Base-by-base conservation (phyloP, 202 grass and related monocot species). In the Schoenoplectus tabernaemontani region DNA sequence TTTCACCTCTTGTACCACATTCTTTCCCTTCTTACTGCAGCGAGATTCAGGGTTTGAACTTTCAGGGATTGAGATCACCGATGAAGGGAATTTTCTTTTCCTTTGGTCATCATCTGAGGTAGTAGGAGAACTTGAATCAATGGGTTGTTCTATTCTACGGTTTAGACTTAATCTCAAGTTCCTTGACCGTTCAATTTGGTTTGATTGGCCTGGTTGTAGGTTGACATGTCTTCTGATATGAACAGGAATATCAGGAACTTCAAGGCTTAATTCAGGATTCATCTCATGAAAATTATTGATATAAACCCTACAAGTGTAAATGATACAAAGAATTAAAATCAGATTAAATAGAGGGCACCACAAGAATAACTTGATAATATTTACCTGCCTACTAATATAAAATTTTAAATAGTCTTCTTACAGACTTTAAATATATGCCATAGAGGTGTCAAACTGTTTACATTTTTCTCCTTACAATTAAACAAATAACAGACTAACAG, bases 161-260 rank as follows among this genome's bases (percentile, higher is more conserved):
- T 37, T 17, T 51, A 83, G 46, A 64, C 28, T 76, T 69, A 76
- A 59, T 82, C 79, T 74, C 37, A 67, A 30, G 51, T 36, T 36
- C 62, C 67, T 78, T 34, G 71, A 79, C 39, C 64, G 30, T 36
- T 15, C 60, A 81, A 78, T 67, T 85, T 61, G 47, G 80, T 59
- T 60, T 39, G 77, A 60, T 57, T 42, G 76, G 81, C 68, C 59
- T 47, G n/a, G 85, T 64, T 77, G 79, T 57, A 79, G 11, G 44
- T 64, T 50, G 59, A 66, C 47, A 74, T 85, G 62, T 86, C 77
- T 87, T 28, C 59, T 56, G 51, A 91, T 79, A 80, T 24, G 80
- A 53, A 91, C 91, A 42, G 89, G 91, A 67, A 87, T 97, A 76
- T 93, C 93, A 61, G 91, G 91, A 67, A 91, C 91, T 85, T 87